phyloP scores from a whole-genome alignment of 1,284 basidiomycete genomes.

The Meripilus lineatus region DNA sequence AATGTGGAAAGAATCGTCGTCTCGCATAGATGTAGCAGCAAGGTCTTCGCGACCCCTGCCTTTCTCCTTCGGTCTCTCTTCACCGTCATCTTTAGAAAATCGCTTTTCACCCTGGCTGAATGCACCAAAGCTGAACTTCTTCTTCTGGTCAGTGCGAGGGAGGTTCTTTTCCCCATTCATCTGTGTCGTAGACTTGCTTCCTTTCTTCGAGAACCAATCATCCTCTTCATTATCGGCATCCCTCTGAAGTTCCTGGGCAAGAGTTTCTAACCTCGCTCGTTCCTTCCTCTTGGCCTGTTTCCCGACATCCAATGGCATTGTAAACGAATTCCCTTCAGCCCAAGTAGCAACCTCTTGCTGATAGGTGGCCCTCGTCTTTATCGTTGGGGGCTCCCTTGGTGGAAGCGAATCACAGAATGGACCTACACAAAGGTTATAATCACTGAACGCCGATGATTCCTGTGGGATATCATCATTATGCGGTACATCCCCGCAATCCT shows the following conservation, averaged over 20 bases:
- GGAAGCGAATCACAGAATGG: constrained; percentile 60
- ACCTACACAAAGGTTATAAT: constrained; percentile 61
- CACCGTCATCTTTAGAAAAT: constrained; percentile 15
- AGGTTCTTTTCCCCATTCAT: constrained; percentile 16
- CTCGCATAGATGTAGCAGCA: constrained; percentile 21
- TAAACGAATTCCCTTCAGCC: constrained; percentile 39
- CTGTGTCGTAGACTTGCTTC: background rate
- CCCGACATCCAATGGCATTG: constrained; percentile 57
- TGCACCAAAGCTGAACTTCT: constrained; percentile 37
- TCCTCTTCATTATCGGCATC: constrained; percentile 46
- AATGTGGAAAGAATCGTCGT: constrained; percentile 26
- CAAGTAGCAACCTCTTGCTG: constrained; percentile 19
- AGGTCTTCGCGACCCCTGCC: constrained; percentile 19
- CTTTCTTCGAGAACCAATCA: constrained; percentile 54
- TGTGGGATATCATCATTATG: constrained; percentile 44
- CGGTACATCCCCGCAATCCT: constrained; percentile 69
- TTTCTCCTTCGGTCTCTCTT: constrained; percentile 15
- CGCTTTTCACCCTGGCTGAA: constrained; percentile 22
- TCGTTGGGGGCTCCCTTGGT: constrained; percentile 15
- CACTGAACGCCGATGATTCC: constrained; percentile 75
- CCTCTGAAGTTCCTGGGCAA: constrained; percentile 37
- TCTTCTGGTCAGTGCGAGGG: constrained; percentile 7
- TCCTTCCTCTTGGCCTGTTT: constrained; percentile 57
- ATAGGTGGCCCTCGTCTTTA: constrained; percentile 27
- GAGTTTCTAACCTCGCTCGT: constrained; percentile 48